Conservation (phyloP, 352 stramenopile genomes). For the Synura sp. region DNA sequence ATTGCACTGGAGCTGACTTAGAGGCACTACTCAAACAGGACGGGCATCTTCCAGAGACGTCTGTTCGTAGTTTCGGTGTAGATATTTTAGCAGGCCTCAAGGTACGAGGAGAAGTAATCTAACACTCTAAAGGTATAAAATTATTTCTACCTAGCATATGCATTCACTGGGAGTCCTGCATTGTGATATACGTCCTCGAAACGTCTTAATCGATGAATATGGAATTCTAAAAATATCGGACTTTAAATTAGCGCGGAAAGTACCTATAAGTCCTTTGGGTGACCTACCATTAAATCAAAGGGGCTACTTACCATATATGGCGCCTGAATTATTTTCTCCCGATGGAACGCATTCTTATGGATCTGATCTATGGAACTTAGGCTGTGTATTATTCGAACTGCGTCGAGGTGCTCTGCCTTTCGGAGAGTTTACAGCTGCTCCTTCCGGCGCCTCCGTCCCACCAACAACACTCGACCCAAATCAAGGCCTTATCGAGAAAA, state of each 20-base stretch:
- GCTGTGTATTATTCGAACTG: conserved; percentile 56
- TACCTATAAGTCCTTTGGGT: conserved; percentile 56
- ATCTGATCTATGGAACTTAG: conserved; percentile 63
- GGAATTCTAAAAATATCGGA: conserved; percentile 81
- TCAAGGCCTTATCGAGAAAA: background rate
- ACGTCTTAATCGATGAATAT: conserved; percentile 83
- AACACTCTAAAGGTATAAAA: too few species aligned
- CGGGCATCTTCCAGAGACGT: conserved; percentile 60
- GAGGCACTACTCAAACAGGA: conserved; percentile 77
- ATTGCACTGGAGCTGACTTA: conserved; percentile 80
- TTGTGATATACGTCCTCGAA: conserved; percentile 80
- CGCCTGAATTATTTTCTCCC: conserved; percentile 77
- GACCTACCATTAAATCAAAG: conserved; percentile 47
- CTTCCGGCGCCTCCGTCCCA: too few species aligned
- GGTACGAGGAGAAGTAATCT: background rate
- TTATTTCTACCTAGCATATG: conserved; percentile 65
- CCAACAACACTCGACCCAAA: too few species aligned
- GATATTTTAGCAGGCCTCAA: conserved; percentile 52
- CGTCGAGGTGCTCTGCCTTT: conserved; percentile 51
- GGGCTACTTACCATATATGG: conserved; percentile 79
- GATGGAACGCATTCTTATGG: conserved; percentile 73
- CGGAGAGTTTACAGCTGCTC: background rate
- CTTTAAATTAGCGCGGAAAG: conserved; percentile 74
- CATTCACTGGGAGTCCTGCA: conserved; percentile 77
- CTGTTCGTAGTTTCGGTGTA: conserved; percentile 61